Base-by-base conservation (phyloP, 2,329 filamentous ascomycete species). In the Hirsutella thompsonii region DNA sequence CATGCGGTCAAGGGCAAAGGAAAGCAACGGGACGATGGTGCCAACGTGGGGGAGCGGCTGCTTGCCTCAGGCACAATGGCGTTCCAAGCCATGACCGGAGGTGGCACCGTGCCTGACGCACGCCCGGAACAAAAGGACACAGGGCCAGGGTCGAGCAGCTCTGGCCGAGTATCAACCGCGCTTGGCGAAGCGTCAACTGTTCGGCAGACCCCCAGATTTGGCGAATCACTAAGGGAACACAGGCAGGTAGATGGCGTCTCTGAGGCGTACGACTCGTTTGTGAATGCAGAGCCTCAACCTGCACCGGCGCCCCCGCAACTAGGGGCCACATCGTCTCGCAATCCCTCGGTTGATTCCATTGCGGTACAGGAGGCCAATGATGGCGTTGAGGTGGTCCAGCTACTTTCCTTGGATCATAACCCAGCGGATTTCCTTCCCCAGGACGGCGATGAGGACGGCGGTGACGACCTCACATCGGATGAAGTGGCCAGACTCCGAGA, bases 401-500 rank as follows among this genome's bases (percentile, higher is more conserved):
- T 69, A 3, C 52, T 70, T 14, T 56, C 56, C 8, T 46, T 47
- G 16, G 47, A 52, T 11, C 52, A 54, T 6, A 41, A 43, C 28
- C 45, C 45, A 41, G 47, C 48, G 10, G 46, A 51, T 19, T 36
- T 34, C 19, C 40, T 47, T 8, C 44, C 54, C 4, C 50, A 56
- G 18, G 40, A 44, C 8, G 41, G 49, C 11, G 50, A 53, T n/a
- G 50, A 56, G 18, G 40, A 44, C 8, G 41, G 49, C 11, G 50
- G 53, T n/a, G 52, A 56, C 3, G 34, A 41, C 2, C 41, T 59
- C 9, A 52, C 55, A 13, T 47, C 51, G 13, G 48, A 49, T 16
- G 61, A 62, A 38, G 44, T 53, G 18, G 49, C 42, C 5, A 59
- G 49, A 20, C 55, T 70, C 8, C 59, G 57, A 37, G 51, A 51